These are phyloP conservation scores for Yamagishiella unicocca DNA, from an alignment of 139 green algal species.

Conservation along the genomic window DNA sequence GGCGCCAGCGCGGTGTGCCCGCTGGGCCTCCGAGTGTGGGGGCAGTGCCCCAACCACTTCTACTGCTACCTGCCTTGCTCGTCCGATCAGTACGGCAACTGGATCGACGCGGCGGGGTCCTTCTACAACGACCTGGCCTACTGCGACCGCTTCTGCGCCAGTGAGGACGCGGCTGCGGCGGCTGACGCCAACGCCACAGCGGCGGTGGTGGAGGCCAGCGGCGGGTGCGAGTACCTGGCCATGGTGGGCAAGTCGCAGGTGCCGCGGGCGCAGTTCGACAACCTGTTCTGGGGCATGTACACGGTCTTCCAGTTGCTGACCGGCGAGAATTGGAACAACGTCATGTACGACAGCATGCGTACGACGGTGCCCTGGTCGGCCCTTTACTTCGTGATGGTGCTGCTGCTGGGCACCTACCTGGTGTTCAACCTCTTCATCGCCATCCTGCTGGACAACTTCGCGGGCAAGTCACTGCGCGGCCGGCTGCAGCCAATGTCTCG, in stretches of 20 bases:
- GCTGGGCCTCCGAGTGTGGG: slow-evolving; percentile 30
- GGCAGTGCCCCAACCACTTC: slow-evolving; percentile 39
- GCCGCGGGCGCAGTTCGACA: slow-evolving; percentile 72
- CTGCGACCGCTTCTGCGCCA: slow-evolving; percentile 66
- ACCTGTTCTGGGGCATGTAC: slow-evolving; percentile 67
- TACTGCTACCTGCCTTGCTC: slow-evolving; percentile 43
- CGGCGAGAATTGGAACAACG: slow-evolving; percentile 55
- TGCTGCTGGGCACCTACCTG: slow-evolving; percentile 83
- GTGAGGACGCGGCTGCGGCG: background rate
- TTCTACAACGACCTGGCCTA: slow-evolving; percentile 61
- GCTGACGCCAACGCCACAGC: background rate
- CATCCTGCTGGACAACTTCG: slow-evolving; percentile 76
- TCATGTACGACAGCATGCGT: slow-evolving; percentile 43
- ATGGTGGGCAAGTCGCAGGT: slow-evolving; percentile 62
- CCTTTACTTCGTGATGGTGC: slow-evolving; percentile 70
- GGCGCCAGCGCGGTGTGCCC: slow-evolving; percentile 27
- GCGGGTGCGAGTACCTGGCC: slow-evolving; percentile 47
- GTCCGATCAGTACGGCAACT: background rate
- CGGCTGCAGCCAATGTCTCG: too few species aligned
- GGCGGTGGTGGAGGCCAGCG: background rate
- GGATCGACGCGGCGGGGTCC: slow-evolving; percentile 45
- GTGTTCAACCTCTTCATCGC: slow-evolving; percentile 88
- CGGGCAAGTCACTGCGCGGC: too few species aligned
- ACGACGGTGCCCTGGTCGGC: slow-evolving; percentile 36
- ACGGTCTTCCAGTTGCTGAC: slow-evolving; percentile 78